Conservation (phyloP, 441 rosid species). For the Populus hybrid region DNA sequence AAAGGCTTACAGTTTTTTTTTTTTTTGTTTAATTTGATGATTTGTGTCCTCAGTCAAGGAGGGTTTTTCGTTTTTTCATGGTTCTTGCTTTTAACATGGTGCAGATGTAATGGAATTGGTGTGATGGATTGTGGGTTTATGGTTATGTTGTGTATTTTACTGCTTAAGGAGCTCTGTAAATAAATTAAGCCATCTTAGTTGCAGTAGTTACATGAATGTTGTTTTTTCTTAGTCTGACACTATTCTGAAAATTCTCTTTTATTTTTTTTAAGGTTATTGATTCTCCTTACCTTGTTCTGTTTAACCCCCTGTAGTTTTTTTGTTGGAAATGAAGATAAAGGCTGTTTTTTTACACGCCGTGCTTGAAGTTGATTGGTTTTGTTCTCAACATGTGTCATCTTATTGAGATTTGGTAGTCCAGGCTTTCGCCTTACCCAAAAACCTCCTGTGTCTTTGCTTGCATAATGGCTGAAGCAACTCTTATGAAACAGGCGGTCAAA, state of each 20-base stretch:
- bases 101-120: neutral
- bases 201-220: neutral
- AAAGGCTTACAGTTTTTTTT: neutral
- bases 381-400: neutral
- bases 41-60: neutral
- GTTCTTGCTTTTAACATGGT: neutral
- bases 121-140: neutral
- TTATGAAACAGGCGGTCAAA: neutral
- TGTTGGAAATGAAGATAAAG: neutral
- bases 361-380: neutral
- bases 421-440: neutral
- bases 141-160: neutral
- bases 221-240: neutral
- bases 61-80: neutral
- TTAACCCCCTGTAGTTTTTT: neutral
- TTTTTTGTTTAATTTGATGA: neutral
- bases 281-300: neutral
- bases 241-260: neutral
- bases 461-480: neutral
- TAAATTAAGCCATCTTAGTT: neutral
- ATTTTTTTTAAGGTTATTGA: too few species aligned
- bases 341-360: neutral
- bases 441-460: neutral
- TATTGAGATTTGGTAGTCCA: neutral
- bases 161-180: neutral